Evolutionary conservation across 2,329 filamentous ascomycete species (phyloP).

Genomic region (Hymenoscyphus linearis): DNA sequence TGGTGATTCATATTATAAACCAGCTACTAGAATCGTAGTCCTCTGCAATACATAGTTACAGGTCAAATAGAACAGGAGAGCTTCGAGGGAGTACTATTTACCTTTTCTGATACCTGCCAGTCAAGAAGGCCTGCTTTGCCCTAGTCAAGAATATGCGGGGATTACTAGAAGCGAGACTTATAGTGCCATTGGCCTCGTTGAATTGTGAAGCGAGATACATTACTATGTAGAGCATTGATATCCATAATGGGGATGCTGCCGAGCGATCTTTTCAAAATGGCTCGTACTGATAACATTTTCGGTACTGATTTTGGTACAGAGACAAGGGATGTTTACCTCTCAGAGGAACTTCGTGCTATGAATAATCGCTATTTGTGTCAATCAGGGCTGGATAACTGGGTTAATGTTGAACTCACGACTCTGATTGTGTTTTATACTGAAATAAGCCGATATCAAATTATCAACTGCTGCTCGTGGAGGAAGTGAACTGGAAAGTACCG

Average conservation of each 20-base stretch:
- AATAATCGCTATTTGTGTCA: conserved; percentile 37
- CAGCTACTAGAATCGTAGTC: conserved; percentile 48
- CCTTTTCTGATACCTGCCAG: conserved; percentile 45
- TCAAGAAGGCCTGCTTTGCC: conserved; percentile 44
- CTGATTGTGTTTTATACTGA: conserved; percentile 39
- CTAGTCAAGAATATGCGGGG: conserved; percentile 41
- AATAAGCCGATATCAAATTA: conserved; percentile 47
- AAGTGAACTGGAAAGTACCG: conserved; percentile 40
- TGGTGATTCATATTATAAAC: conserved; percentile 43
- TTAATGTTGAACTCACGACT: conserved; percentile 26
- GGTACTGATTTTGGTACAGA: background rate
- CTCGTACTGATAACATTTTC: conserved; percentile 1
- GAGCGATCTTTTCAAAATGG: conserved; percentile 6
- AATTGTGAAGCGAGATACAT: conserved; percentile 8
- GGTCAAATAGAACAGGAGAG: conserved; percentile 47
- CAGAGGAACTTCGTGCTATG: conserved; percentile 46
- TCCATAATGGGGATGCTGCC: conserved; percentile 13
- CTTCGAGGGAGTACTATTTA: conserved; percentile 41
- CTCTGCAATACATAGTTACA: conserved; percentile 45
- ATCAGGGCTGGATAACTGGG: background rate
- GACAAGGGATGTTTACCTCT: conserved; percentile 25
- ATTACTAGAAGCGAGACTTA: conserved; percentile 24
- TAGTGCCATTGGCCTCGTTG: background rate
- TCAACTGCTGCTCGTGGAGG: conserved; percentile 43
- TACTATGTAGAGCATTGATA: conserved; percentile 14